phyloP scores from a whole-genome alignment of 1,139 yeast genomes.

The Schizosaccharomyces versatilis region DNA sequence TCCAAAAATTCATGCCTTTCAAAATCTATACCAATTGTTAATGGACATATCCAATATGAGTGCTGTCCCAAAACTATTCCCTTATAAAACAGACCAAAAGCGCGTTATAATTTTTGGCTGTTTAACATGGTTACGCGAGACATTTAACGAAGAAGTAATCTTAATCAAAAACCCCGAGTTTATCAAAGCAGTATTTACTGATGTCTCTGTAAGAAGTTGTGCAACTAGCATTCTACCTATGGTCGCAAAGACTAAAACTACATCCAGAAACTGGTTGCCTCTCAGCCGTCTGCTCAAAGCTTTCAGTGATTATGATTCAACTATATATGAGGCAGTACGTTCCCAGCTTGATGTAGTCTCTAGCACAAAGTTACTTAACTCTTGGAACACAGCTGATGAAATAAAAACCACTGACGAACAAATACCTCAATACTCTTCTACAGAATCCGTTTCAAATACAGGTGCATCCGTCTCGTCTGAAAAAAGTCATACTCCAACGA shows the following conservation, averaged over 20 bases:
- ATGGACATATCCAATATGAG: slow-evolving; percentile 6
- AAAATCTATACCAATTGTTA: slow-evolving; percentile 3
- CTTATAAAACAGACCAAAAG: slow-evolving; percentile 11
- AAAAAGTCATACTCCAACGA: too few relatives aligned
- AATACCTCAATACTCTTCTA: background rate
- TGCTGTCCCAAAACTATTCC: background rate
- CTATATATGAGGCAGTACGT: background rate
- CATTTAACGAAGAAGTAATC: slow-evolving; percentile 7
- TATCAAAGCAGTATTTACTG: slow-evolving; percentile 2
- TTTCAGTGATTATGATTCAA: background rate
- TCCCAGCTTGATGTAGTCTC: background rate
- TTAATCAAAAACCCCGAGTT: slow-evolving; percentile 4
- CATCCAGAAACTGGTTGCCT: slow-evolving; percentile 10
- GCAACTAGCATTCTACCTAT: slow-evolving; percentile 11
- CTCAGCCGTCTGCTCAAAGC: background rate
- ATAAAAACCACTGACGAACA: background rate
- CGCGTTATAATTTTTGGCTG: slow-evolving; percentile 12
- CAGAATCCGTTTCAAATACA: too few relatives aligned
- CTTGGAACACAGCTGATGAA: background rate
- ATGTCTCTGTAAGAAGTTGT: slow-evolving; percentile 4
- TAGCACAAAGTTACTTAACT: background rate
- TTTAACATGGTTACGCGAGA: slow-evolving; percentile 9
- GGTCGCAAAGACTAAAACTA: slow-evolving; percentile 10
- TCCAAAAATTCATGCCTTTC: slow-evolving; percentile 5
- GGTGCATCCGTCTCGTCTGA: too few relatives aligned